These are phyloP conservation scores for Arxiozyma heterogenica DNA, from an alignment of 1,139 yeast genomes.

Conservation along the genomic window DNA sequence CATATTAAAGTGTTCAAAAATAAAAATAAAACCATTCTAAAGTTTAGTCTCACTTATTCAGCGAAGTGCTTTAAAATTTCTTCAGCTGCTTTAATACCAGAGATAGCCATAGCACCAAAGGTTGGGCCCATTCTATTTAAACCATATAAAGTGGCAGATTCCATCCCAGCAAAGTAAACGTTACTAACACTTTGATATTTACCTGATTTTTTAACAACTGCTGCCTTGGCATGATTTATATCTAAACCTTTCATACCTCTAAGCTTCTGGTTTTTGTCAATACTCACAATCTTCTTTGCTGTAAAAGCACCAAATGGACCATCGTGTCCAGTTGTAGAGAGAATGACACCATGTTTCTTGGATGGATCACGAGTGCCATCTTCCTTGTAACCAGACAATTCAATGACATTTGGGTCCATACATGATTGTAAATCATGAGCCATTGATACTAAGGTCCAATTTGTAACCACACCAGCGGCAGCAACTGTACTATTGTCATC, in stretches of 20 bases:
- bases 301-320: constrained; percentile 83
- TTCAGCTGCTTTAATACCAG: constrained; percentile 73
- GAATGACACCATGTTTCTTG: constrained; percentile 52
- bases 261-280: constrained; percentile 40
- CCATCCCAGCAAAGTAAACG: constrained; percentile 74
- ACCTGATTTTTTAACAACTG: constrained; percentile 59
- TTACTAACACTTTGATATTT: constrained; percentile 57
- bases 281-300: constrained; percentile 45
- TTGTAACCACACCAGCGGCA: constrained; percentile 73
- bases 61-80: constrained; percentile 30
- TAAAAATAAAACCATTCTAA: no score
- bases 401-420: constrained; percentile 77
- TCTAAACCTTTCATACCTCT: constrained; percentile 75
- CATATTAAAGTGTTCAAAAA: no score
- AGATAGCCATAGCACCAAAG: constrained; percentile 72
- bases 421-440: constrained; percentile 73
- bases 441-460: constrained; percentile 72
- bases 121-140: constrained; percentile 81
- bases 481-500: constrained; percentile 47
- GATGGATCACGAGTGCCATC: constrained; percentile 28
- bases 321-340: constrained; percentile 73
- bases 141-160: constrained; percentile 68
- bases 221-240: constrained; percentile 72
- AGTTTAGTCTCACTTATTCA: constrained; percentile 2
- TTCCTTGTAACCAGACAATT: constrained; percentile 27